Base-by-base conservation (phyloP, 495 filamentous ascomycete genomes). In the Choiromyces venosus region DNA sequence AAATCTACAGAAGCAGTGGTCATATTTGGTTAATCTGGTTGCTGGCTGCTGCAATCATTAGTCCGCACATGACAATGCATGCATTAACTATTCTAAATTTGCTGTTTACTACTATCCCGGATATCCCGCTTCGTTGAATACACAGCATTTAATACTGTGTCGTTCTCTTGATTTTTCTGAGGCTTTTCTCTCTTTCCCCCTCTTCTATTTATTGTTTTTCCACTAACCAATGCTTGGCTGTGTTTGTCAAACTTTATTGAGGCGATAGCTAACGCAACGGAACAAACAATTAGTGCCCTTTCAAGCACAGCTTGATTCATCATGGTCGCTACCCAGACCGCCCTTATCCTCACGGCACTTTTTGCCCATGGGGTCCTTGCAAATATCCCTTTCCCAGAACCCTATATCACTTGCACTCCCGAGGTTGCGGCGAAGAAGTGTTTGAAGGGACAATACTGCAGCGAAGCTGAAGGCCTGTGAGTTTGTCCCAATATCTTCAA, bases 271-370 rank as follows among this genome's bases (percentile, higher is more conserved):
- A 67, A 37, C 36, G 33, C 38, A 37, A 37, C 66, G 66, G 36
- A 40, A 67, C 25, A 19, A n/a, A 67, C 38, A 67, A 75, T 64
- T 69, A 65, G 52, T 71, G 71, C 67, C 36, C 25, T 65, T 35
- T 78, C 25, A 61, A 33, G 66, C 52, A 44, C 67, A 42, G 56
- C 65, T 37, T 77, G 77, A 74, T 70, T 78, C 64, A 78, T 46
- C 38, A 78, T 78, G 76, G 76, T 67, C 66, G 7, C 36, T 6
- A 39, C 21, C 0, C 35, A 78, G 70, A 66, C 65, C 39, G 40
- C 73, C 38, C 19, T 78, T 16, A 37, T 77, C 74, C 75, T 77
- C 69, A 72, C 75, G 39, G 75, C 74, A 19, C 75, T 79, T 18
- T 37, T 79, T 37, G 76, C 72, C 65, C 71, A 71, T 35, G 77